Percentiles rank a stretch among this genome's conserved stretches.
Evolutionary conservation across 1,284 basidiomycete genomes (phyloP).

Genomic region (Lignosus rhinocerotis): DNA sequence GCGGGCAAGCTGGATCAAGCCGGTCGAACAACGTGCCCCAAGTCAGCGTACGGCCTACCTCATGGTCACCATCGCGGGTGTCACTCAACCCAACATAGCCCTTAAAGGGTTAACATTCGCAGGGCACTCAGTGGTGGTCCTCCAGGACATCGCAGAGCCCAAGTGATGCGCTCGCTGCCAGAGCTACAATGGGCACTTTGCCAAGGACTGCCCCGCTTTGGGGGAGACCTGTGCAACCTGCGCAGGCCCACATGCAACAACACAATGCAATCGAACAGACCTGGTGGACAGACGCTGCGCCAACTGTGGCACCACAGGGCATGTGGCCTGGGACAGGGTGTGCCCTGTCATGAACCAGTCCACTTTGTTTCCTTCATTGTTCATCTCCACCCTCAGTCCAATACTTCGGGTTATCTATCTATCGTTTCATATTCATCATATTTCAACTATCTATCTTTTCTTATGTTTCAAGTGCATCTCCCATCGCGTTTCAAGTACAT

Average conservation of each 20-base stretch:
- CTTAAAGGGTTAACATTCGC: conserved; percentile 12
- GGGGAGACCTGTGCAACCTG: conserved; percentile 27
- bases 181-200: conserved; percentile 27
- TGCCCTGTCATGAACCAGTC: too few relatives aligned
- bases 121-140: neutral
- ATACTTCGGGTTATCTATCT: too few relatives aligned
- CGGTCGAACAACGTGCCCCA: neutral
- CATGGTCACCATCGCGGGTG: neutral
- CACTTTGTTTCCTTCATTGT: too few relatives aligned
- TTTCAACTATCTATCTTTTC: too few relatives aligned
- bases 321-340: conserved; percentile 16
- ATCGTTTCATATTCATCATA: too few relatives aligned
- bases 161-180: conserved; percentile 34
- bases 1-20: conserved; percentile 22
- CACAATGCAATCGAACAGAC: neutral
- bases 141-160: conserved; percentile 6
- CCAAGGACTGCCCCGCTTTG: conserved; percentile 24
- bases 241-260: conserved; percentile 21
- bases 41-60: conserved; percentile 3
- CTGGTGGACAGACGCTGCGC: conserved; percentile 3
- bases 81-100: conserved; percentile 10
- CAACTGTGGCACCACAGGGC: conserved; percentile 15
- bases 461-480: too few relatives aligned
- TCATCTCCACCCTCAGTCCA: too few relatives aligned
- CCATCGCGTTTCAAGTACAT: too few relatives aligned